phyloP scores from a whole-genome alignment of 192 early-diverging fungal species.

The Coemansia sp. region DNA sequence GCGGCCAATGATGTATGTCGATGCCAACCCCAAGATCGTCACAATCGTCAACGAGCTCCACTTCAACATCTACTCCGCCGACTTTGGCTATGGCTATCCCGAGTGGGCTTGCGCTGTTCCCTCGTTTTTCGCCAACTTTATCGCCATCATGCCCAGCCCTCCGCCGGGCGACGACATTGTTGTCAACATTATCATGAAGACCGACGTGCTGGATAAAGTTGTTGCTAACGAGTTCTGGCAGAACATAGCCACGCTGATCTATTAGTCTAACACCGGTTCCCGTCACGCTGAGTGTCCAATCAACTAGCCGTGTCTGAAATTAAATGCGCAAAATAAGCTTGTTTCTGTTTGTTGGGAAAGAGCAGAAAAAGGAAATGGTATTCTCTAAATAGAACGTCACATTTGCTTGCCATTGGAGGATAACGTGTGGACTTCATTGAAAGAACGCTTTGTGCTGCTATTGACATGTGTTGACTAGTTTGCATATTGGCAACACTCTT shows the following conservation, averaged over 20 bases:
- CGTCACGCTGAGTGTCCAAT: neutral
- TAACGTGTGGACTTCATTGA: too few relatives aligned
- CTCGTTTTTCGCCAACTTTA: conserved; percentile 51
- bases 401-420: too few relatives aligned
- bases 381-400: too few relatives aligned
- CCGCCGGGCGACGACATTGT: conserved; percentile 34
- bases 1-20: conserved; percentile 37
- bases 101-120: conserved; percentile 50
- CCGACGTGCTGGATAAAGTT: conserved; percentile 34
- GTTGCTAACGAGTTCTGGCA: conserved; percentile 39
- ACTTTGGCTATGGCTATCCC: conserved; percentile 46
- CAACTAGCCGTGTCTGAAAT: too few relatives aligned
- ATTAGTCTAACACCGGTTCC: conserved; percentile 1
- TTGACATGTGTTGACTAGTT: too few relatives aligned
- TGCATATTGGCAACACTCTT: too few relatives aligned
- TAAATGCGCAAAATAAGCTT: too few relatives aligned
- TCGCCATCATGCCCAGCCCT: conserved; percentile 48
- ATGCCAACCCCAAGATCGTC: conserved; percentile 28
- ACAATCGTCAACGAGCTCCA: conserved; percentile 40
- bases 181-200: conserved; percentile 46
- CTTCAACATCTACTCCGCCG: conserved; percentile 38
- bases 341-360: too few relatives aligned
- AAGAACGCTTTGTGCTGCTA: too few relatives aligned
- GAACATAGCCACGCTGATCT: conserved; percentile 36
- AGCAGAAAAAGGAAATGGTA: too few relatives aligned